Evolutionary conservation across 1,284 basidiomycete genomes (phyloP).

Genomic region (Ustilago trichophora): DNA sequence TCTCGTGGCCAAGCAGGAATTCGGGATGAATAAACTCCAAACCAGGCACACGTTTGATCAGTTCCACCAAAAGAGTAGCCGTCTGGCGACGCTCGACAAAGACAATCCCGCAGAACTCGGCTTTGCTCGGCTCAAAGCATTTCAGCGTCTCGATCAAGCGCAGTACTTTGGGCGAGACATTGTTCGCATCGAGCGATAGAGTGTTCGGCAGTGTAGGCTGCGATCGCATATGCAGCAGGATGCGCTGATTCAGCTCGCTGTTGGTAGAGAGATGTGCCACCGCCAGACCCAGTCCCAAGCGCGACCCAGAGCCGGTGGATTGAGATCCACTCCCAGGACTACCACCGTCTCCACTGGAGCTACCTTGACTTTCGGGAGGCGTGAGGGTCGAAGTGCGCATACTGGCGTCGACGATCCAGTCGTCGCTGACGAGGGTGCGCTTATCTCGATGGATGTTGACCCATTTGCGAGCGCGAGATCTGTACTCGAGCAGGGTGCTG

Average conservation of each 20-base stretch:
- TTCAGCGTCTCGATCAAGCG: slow-evolving; percentile 42
- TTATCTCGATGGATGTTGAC: slow-evolving; percentile 5
- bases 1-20: slow-evolving; percentile 46
- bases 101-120: slow-evolving; percentile 51
- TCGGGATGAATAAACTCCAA: slow-evolving; percentile 47
- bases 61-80: slow-evolving; percentile 44
- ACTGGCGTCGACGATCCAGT: slow-evolving; percentile 25
- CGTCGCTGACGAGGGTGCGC: slow-evolving; percentile 26
- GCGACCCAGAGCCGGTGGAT: background rate
- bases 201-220: slow-evolving; percentile 18
- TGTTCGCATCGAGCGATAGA: slow-evolving; percentile 11
- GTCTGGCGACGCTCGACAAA: slow-evolving; percentile 53
- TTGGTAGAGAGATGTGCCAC: slow-evolving; percentile 24
- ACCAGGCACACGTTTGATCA: slow-evolving; percentile 34
- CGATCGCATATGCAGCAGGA: slow-evolving; percentile 20
- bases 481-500: slow-evolving; percentile 29
- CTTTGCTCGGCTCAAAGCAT: slow-evolving; percentile 21
- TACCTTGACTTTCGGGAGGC: background rate
- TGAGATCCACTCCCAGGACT: background rate
- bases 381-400: slow-evolving; percentile 1
- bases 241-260: slow-evolving; percentile 23
- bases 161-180: slow-evolving; percentile 41
- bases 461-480: slow-evolving; percentile 25
- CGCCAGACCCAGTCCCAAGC: background rate
- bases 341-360: background rate